A percentile compares a stretch with the other conserved stretches of the same genome.
These are phyloP conservation scores for Mucor indicus DNA, from an alignment of 371 early-diverging fungal species.

Conservation along the genomic window DNA sequence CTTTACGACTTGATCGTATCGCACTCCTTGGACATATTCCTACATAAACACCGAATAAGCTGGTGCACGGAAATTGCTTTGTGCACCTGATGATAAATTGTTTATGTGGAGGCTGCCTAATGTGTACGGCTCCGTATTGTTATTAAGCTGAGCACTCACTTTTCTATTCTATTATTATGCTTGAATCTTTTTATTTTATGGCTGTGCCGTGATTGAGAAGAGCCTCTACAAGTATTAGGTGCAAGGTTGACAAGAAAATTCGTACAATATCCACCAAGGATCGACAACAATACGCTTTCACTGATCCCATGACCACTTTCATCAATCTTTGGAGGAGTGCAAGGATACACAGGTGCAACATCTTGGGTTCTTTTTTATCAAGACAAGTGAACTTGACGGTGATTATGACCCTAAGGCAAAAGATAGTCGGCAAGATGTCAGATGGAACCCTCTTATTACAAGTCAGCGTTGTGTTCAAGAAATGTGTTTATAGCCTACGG, in stretches of 20 bases:
- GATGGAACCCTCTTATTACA: too few species aligned
- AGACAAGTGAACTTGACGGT: too few species aligned
- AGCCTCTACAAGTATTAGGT: conserved; percentile 10
- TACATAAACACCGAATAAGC: conserved; percentile 13
- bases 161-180: not conserved
- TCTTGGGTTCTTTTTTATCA: too few species aligned
- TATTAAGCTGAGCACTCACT: not conserved
- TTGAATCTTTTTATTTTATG: conserved; percentile 4
- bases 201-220: conserved; percentile 4
- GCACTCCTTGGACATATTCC: conserved; percentile 16
- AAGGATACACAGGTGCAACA: too few species aligned
- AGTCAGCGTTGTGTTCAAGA: too few species aligned
- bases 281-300: conserved; percentile 9
- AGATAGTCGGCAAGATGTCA: too few species aligned
- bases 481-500: too few species aligned
- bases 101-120: conserved; percentile 15
- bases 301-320: conserved; percentile 4
- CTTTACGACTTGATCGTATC: conserved; percentile 20
- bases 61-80: conserved; percentile 10
- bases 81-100: conserved; percentile 7
- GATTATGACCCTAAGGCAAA: too few species aligned
- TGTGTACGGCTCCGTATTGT: conserved; percentile 2
- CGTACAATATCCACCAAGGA: conserved; percentile 7
- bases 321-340: too few species aligned
- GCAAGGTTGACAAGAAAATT: conserved; percentile 6